Evolutionary conservation across 306 rosid species (phyloP), one percentile per base, ranked within the genome.

Genomic region (Astragalus membranaceus): DNA sequence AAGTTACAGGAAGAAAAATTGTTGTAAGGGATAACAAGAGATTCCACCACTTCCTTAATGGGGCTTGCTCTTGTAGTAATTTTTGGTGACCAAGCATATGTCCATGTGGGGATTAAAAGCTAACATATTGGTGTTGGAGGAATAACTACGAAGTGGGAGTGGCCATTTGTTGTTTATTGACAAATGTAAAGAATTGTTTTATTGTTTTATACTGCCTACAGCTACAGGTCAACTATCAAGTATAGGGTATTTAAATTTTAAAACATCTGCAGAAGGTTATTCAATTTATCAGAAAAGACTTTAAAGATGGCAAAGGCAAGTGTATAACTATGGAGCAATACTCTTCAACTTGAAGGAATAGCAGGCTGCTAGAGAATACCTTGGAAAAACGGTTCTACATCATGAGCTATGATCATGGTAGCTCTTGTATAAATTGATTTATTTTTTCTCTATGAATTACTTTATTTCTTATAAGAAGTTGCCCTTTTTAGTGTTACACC

Each of bases 21-120:
- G 69, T 92, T 44, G 82, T 89, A 56, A 88, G 95, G 79, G 95
- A 86, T 72, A 89, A 83, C 70, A 79, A 67, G 84, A 88, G 89
- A 79, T 92, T 89, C 67, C 96, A 90, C 81, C 96, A 86, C 82
- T 89, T 90, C 67, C 48, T 53, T 56, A 58, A 86, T 15, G 96
- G 98, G 56, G 62, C 70, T 37, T 92, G 96, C 81, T 89, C 95
- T 74, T 89, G 96, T 20, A 77, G 86, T 55, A 74, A 88, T 51
- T 92, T 80, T 84, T 86, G 96, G 98, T 92, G 84, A 92, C 51
- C 13, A 13, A 75, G 71, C 10, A 58, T 64, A 62, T 13, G 29
- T 50, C 65, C 10, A 26, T 35, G 7, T 30, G 70, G 41, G n/a
- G 67, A 60, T 56, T 48, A 12, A 20, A 70, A 67, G 11, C 35